Conservation (phyloP, 2,329 filamentous ascomycete species). For the Calcarisporium arbuscula region DNA sequence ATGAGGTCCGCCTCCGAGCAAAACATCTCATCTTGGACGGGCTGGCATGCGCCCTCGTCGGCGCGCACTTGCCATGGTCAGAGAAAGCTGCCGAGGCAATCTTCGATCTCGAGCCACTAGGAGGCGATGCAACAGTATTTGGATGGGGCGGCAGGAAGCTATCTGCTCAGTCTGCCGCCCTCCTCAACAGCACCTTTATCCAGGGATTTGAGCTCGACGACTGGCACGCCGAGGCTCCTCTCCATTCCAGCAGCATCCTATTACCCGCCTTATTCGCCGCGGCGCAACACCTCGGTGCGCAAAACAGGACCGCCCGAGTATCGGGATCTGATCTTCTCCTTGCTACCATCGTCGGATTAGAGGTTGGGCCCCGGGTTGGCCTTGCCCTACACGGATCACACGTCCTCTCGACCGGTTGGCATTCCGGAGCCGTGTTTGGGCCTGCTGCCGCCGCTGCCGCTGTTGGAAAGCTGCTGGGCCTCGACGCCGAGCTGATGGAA, state of each 20-base stretch:
- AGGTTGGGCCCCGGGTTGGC: constrained; percentile 31
- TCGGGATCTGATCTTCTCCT: constrained; percentile 25
- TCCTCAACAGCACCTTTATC: constrained; percentile 36
- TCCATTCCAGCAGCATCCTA: constrained; percentile 30
- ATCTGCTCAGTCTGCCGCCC: constrained; percentile 28
- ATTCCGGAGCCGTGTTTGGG: constrained; percentile 32
- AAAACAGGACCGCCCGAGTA: background rate
- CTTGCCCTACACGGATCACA: constrained; percentile 29
- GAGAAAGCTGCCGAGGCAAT: constrained; percentile 26
- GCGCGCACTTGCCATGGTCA: constrained; percentile 33
- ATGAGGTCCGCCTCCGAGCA: constrained; percentile 22
- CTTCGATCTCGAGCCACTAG: constrained; percentile 22
- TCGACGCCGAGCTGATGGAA: constrained; percentile 22
- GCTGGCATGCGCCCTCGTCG: constrained; percentile 32
- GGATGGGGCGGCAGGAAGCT: constrained; percentile 24
- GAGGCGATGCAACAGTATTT: constrained; percentile 17
- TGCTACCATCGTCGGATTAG: constrained; percentile 30
- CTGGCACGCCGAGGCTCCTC: constrained; percentile 31
- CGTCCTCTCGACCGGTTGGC: constrained; percentile 32
- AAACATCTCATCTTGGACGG: constrained; percentile 39
- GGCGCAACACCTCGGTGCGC: constrained; percentile 9
- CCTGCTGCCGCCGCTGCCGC: constrained; percentile 26
- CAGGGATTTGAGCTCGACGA: constrained; percentile 39
- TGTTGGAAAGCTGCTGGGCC: constrained; percentile 23
- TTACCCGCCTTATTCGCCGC: constrained; percentile 34